Evolutionary conservation across 2,329 filamentous ascomycete genomes (phyloP).

Genomic region (Xylaria digitata): DNA sequence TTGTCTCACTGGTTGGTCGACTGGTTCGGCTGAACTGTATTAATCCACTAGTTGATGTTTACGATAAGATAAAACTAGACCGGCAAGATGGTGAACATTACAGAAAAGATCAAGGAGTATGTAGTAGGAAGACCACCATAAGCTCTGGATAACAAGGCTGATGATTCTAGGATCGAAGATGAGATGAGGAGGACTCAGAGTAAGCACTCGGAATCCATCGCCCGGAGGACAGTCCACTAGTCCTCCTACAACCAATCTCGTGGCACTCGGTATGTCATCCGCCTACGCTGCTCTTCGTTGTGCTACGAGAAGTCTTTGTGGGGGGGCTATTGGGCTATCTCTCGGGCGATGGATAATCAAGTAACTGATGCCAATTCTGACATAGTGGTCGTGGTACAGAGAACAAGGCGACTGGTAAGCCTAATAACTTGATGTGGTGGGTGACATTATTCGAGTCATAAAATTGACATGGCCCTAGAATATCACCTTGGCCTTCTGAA

Average conservation of each 20-base stretch:
- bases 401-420: conserved; percentile 97
- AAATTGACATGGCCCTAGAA: conserved; percentile 65
- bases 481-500: conserved; percentile 98
- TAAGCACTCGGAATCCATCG: conserved; percentile 59
- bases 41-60: conserved; percentile 9
- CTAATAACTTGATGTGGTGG: background rate
- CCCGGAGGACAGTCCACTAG: conserved; percentile 19
- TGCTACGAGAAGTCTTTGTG: conserved; percentile 20
- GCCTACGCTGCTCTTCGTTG: conserved; percentile 17
- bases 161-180: conserved; percentile 88
- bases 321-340: conserved; percentile 20
- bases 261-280: conserved; percentile 12
- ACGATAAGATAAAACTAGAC: conserved; percentile 26
- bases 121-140: conserved; percentile 46
- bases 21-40: background rate
- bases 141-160: conserved; percentile 1
- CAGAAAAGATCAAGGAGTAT: conserved; percentile 99
- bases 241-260: conserved; percentile 24
- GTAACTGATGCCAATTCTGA: conserved; percentile 36
- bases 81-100: conserved; percentile 94
- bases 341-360: conserved; percentile 25
- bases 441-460: conserved; percentile 2
- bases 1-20: background rate
- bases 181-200: conserved; percentile 99
- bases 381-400: conserved; percentile 66